A percentile compares a stretch with the other conserved stretches of the same genome.
Evolutionary conservation across 345 rosid genomes (phyloP).

Genomic region (Brassica cretica): DNA sequence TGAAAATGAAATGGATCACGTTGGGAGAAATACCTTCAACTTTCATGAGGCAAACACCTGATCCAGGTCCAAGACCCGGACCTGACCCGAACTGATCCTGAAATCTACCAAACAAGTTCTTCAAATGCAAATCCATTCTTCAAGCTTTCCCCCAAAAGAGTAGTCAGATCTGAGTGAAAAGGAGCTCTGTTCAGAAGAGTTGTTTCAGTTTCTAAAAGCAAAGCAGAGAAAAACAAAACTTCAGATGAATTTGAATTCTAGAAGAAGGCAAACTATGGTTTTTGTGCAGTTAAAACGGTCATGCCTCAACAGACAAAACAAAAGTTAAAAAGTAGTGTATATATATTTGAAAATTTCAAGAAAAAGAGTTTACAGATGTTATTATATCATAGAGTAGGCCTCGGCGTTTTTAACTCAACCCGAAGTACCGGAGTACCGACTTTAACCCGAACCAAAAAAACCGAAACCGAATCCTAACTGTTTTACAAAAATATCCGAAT

Average conservation of each 20-base stretch:
- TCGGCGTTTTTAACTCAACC: too few relatives aligned
- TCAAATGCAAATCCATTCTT: slow-evolving; percentile 69
- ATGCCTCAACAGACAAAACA: slow-evolving; percentile 29
- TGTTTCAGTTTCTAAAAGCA: neutral
- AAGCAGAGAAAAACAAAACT: neutral
- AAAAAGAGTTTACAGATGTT: neutral
- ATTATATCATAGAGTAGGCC: neutral
- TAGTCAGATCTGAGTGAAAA: slow-evolving; percentile 29
- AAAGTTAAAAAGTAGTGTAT: neutral
- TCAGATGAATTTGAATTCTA: slow-evolving; percentile 18
- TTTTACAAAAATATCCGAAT: too few relatives aligned
- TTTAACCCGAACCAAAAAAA: too few relatives aligned
- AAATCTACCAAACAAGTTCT: slow-evolving; percentile 61
- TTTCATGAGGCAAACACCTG: slow-evolving; percentile 59
- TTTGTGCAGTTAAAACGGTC: slow-evolving; percentile 20
- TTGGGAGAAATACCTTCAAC: slow-evolving; percentile 58
- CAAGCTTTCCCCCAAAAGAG: neutral
- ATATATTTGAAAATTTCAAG: neutral
- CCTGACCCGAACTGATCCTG: slow-evolving; percentile 76
- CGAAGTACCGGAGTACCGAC: too few relatives aligned
- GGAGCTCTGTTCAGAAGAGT: neutral
- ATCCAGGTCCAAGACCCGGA: slow-evolving; percentile 78
- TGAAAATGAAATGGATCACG: slow-evolving; percentile 50
- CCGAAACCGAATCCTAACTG: too few relatives aligned
- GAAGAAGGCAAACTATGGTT: slow-evolving; percentile 1